Evolutionary conservation across 495 filamentous ascomycete species (phyloP), one percentile per base, ranked within the genome.

Genomic region (Neurospora cerealis): DNA sequence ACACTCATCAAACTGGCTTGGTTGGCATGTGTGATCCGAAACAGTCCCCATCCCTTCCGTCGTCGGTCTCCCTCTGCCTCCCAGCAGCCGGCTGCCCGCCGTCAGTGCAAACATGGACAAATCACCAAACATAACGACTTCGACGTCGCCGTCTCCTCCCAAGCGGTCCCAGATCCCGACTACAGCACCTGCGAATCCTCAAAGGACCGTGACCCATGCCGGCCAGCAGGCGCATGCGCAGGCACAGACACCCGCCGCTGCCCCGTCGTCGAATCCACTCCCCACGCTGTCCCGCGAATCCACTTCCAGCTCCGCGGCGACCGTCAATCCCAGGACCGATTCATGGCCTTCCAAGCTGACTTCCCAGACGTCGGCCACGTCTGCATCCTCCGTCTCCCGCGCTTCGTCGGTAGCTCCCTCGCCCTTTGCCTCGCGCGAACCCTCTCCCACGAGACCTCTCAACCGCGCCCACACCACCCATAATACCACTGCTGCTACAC

Each of bases 401-500:
- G 54, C 54, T 62, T 84, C 85, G 5, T 87, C 86, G 24, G 77
- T 83, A 39, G 82, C 82, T 24, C 82, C 83, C 28, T 88, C 86
- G 32, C 86, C 86, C 13, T 76, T 78, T 41, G 75, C 83, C 36
- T 88, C 86, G 21, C 81, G 86, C 77, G 86, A 88, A 71, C 80
- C 85, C 0, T 88, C 86, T n/a, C 86, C 86, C 19, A 81, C 79
- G 32, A 77, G 85, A 66, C 76, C 83, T 74, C 48, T 74, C 75
- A 70, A 62, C 54, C 54, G 54, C 28, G 15, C 54, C 15, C 54
- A 19, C 54, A 62, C 54, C 28, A 62, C 54, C 54, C 54, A 32
- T 62, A 62, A 62, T 62, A 7, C 54, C 15, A 62, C 48, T 0
- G 24, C 48, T 60, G 48, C 13, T 2, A 34, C 54, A 32, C 34